These are phyloP conservation scores for Penicillium coffeae DNA, from an alignment of 495 filamentous ascomycete species.

Conservation along the genomic window DNA sequence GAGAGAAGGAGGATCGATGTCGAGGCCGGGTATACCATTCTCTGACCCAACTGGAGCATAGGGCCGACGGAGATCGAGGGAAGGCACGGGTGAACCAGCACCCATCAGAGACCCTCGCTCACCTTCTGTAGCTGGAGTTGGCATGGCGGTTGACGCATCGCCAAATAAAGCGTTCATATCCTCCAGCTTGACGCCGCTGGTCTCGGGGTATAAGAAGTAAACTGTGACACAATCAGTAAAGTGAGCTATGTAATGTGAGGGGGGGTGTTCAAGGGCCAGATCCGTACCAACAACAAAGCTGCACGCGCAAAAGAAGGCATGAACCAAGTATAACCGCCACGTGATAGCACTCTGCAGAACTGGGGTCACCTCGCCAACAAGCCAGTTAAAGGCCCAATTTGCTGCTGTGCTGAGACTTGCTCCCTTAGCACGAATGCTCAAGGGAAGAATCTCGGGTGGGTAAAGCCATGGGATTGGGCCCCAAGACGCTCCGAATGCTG, in stretches of 20 bases:
- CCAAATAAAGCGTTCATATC: slow-evolving; percentile 94
- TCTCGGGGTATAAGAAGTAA: slow-evolving; percentile 96
- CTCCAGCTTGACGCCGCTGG: slow-evolving; percentile 87
- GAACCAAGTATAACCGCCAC: slow-evolving; percentile 90
- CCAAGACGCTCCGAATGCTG: slow-evolving; percentile 98
- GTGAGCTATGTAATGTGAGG: no score
- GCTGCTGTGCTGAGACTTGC: slow-evolving; percentile 93
- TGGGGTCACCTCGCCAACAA: slow-evolving; percentile 92
- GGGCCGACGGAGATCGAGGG: slow-evolving; percentile 64
- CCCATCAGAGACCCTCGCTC: slow-evolving; percentile 75
- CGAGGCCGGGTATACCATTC: slow-evolving; percentile 65
- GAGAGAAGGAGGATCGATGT: slow-evolving; percentile 65
- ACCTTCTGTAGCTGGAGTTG: slow-evolving; percentile 62
- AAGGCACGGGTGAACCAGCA: slow-evolving; percentile 69
- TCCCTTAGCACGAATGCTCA: slow-evolving; percentile 96
- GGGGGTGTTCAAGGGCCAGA: no score
- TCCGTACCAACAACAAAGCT: slow-evolving; percentile 92
- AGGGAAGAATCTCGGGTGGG: slow-evolving; percentile 91
- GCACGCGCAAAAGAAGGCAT: slow-evolving; percentile 94
- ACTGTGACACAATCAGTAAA: no score
- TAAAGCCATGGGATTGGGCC: slow-evolving; percentile 98
- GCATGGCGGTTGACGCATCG: slow-evolving; percentile 77
- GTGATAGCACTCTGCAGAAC: slow-evolving; percentile 84
- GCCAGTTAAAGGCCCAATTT: slow-evolving; percentile 98
- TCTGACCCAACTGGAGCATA: slow-evolving; percentile 50